These are phyloP conservation scores for Penicillium verhagenii DNA, from an alignment of 495 filamentous ascomycete species.

Conservation along the genomic window DNA sequence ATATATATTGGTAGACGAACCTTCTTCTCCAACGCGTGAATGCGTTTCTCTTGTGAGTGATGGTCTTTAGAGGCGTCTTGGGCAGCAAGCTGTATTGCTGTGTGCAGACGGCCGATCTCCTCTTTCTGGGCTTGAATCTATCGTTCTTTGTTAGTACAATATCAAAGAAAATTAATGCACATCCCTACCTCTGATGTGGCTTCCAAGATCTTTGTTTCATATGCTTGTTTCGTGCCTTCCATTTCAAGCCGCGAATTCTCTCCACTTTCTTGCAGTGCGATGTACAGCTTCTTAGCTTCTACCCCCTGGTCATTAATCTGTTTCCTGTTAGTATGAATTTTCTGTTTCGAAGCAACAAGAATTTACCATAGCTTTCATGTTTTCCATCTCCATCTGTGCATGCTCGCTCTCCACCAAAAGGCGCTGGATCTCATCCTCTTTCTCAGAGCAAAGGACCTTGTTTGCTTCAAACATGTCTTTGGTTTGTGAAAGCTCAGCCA, in stretches of 20 bases:
- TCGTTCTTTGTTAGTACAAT: background rate
- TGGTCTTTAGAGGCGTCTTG: conserved; percentile 28
- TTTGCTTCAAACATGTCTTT: conserved; percentile 17
- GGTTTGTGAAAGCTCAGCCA: conserved; percentile 19
- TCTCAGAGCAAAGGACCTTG: conserved; percentile 16
- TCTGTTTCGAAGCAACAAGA: background rate
- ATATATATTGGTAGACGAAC: conserved; percentile 17
- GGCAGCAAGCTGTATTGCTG: conserved; percentile 25
- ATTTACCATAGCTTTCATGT: conserved; percentile 31
- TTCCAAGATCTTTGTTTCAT: conserved; percentile 17
- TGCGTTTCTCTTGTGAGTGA: conserved; percentile 36
- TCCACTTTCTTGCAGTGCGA: conserved; percentile 20
- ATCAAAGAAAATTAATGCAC: background rate
- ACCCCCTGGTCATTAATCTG: conserved; percentile 23
- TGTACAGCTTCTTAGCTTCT: conserved; percentile 23
- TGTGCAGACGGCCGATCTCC: conserved; percentile 25
- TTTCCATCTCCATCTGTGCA: conserved; percentile 16
- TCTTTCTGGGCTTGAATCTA: conserved; percentile 27
- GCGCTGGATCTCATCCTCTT: conserved; percentile 27
- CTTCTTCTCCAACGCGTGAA: conserved; percentile 43
- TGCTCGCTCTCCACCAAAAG: conserved; percentile 21
- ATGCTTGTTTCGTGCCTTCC: conserved; percentile 15
- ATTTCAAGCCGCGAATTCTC: conserved; percentile 21
- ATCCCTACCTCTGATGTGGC: conserved; percentile 25
- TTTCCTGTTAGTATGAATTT: conserved; percentile 7